Percentiles rank a stretch among this genome's conserved stretches.
Conservation (phyloP, 140 eudicot species). For the Stevia rebaudiana region DNA sequence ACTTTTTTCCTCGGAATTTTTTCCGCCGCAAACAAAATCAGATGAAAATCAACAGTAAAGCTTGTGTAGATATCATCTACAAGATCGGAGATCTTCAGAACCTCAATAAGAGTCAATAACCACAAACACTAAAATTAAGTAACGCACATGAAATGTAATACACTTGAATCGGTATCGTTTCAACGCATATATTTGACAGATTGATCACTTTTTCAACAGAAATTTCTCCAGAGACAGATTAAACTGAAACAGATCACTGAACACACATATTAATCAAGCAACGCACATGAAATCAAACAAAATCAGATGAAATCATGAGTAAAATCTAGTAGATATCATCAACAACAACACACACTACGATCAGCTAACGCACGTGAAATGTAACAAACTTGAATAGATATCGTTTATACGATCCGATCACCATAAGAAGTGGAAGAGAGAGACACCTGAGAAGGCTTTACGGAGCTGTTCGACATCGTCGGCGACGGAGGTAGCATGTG, state of each 20-base stretch:
- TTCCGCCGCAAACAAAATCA: too few species aligned
- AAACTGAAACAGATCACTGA: conserved; percentile 7
- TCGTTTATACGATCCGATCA: conserved; percentile 6
- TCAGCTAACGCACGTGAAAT: background rate
- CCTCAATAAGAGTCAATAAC: too few species aligned
- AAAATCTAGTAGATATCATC: background rate
- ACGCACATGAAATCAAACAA: background rate
- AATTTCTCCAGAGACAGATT: background rate
- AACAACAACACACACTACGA: background rate
- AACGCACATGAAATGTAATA: too few species aligned
- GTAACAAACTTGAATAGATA: background rate
- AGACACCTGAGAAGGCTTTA: conserved; percentile 64
- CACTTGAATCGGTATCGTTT: too few species aligned
- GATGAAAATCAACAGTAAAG: too few species aligned
- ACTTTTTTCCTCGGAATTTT: too few species aligned
- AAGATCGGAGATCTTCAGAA: too few species aligned
- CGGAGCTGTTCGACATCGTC: conserved; percentile 77
- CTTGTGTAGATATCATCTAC: too few species aligned
- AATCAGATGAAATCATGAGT: background rate
- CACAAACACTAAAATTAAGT: too few species aligned
- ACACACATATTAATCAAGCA: background rate
- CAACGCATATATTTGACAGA: too few species aligned
- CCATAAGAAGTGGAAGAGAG: background rate
- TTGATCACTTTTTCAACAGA: too few species aligned
- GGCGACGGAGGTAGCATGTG: conserved; percentile 45